These are phyloP conservation scores for Trichophyton mentagrophytes DNA, from an alignment of 2,329 filamentous ascomycete species.

Conservation along the genomic window DNA sequence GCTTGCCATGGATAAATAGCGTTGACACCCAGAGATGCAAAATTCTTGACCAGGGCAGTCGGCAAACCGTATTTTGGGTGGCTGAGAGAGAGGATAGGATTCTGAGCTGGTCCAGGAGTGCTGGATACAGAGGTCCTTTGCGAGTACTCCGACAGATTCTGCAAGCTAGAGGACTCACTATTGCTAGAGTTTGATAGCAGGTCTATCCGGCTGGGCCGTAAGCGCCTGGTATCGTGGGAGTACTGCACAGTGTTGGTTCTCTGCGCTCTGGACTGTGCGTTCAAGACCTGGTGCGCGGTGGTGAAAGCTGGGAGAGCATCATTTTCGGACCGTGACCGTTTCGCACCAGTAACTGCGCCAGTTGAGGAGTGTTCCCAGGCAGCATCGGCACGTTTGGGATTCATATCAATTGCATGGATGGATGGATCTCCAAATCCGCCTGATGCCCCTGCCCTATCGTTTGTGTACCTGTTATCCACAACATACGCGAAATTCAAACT, in stretches of 20 bases:
- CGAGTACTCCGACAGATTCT: constrained; percentile 40
- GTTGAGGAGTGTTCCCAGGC: neutral
- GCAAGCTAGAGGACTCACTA: constrained; percentile 1
- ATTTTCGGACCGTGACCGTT: constrained; percentile 8
- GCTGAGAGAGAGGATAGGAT: constrained; percentile 44
- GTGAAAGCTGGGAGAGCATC: constrained; percentile 5
- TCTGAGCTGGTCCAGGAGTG: constrained; percentile 27
- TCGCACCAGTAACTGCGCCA: constrained; percentile 1
- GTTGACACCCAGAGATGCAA: constrained; percentile 53
- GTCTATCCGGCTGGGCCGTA: constrained; percentile 23
- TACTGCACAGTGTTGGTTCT: constrained; percentile 21
- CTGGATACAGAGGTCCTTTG: constrained; percentile 35
- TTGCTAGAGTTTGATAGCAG: constrained; percentile 11
- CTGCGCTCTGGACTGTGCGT: neutral
- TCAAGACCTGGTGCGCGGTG: constrained; percentile 7
- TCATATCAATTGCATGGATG: neutral
- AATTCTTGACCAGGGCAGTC: constrained; percentile 47
- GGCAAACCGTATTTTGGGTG: constrained; percentile 54
- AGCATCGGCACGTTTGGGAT: neutral
- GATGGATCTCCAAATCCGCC: neutral
- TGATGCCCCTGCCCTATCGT: neutral
- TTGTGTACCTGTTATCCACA: neutral
- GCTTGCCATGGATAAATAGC: constrained; percentile 72
- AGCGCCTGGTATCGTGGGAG: constrained; percentile 13
- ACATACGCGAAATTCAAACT: neutral